phyloP scores from a whole-genome alignment of 2,329 filamentous ascomycete genomes.

The Fusarium sacchari region DNA sequence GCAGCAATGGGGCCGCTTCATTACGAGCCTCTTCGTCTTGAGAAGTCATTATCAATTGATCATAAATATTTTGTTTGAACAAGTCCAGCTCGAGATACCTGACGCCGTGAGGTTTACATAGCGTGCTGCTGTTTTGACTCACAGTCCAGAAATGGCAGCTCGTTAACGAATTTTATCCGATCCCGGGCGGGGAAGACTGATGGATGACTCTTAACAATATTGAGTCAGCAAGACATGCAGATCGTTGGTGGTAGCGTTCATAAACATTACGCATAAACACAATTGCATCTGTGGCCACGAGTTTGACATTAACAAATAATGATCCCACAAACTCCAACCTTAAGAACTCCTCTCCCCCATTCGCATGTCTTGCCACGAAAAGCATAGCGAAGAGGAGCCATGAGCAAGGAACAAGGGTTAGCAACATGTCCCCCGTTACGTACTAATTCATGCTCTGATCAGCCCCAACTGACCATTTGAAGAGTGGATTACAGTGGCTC shows the following conservation, averaged over 20 bases:
- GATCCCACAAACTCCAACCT: not conserved
- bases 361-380: not conserved
- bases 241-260: not conserved
- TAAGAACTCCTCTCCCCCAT: not conserved
- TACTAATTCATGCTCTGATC: not conserved
- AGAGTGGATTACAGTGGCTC: not conserved
- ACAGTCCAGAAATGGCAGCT: not conserved
- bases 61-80: not conserved
- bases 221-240: not conserved
- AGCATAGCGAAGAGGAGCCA: not conserved
- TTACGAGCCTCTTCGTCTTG: not conserved
- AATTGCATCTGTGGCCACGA: not conserved
- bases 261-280: not conserved
- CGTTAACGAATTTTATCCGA: not conserved
- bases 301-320: not conserved
- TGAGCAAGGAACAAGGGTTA: not conserved
- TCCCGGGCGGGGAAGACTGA: not conserved
- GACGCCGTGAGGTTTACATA: not conserved
- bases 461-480: not conserved
- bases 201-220: not conserved
- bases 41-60: not conserved
- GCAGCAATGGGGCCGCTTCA: constrained; percentile 31
- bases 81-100: not conserved
- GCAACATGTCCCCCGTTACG: not conserved
- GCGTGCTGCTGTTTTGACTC: not conserved